These are phyloP conservation scores for Takakia lepidozioides DNA, from an alignment of 225 moss, liverwort and hornwort genomes.

Conservation along the genomic window DNA sequence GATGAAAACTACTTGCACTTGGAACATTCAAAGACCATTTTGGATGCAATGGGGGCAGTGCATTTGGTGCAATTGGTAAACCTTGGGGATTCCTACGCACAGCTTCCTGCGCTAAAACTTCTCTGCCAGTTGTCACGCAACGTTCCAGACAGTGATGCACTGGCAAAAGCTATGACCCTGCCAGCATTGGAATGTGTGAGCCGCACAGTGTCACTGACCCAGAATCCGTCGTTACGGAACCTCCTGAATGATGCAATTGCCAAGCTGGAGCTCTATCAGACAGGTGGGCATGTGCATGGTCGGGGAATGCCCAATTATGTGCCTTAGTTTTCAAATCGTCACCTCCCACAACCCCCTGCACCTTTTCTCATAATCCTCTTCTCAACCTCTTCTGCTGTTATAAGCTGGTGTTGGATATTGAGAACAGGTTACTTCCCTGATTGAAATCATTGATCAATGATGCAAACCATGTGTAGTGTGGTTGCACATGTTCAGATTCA, in stretches of 20 bases:
- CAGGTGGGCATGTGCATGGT: constrained; percentile 14
- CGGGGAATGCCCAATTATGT: no score
- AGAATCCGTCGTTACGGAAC: constrained; percentile 6
- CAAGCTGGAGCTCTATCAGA: constrained; percentile 26
- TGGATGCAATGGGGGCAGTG: constrained; percentile 35
- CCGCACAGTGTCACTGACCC: constrained; percentile 9
- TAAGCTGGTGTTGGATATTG: no score
- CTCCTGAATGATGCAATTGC: constrained; percentile 15
- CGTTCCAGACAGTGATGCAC: constrained; percentile 17
- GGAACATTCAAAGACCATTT: constrained; percentile 56
- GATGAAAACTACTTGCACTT: constrained; percentile 47
- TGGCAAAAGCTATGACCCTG: constrained; percentile 17
- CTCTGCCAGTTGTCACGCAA: constrained; percentile 26
- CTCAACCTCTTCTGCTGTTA: no score
- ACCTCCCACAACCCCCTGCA: constrained; percentile 36
- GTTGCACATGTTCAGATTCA: no score
- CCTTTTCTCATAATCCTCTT: constrained; percentile 33
- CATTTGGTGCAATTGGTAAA: constrained; percentile 22
- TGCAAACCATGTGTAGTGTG: no score
- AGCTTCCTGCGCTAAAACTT: constrained; percentile 12
- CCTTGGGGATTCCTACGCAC: constrained; percentile 3
- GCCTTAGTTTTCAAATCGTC: constrained; percentile 13
- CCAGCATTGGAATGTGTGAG: constrained; percentile 17
- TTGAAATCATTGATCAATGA: no score
- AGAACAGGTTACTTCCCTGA: no score